These are phyloP conservation scores for Quercus wislizeni DNA, from an alignment of 306 rosid species.

Conservation along the genomic window DNA sequence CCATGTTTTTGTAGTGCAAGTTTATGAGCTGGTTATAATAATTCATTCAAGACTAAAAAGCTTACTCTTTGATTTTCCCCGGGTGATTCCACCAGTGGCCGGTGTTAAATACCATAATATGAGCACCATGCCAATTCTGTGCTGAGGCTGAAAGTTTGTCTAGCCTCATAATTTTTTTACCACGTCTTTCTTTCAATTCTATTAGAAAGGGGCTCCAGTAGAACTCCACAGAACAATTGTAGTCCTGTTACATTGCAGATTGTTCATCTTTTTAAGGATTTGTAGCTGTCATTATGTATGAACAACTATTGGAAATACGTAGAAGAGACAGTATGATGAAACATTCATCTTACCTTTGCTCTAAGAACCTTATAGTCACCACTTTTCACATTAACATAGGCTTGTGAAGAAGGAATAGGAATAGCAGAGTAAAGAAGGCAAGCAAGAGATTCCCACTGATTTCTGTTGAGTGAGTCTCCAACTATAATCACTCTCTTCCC, in stretches of 20 bases:
- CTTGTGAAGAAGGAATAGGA: slow-evolving; percentile 25
- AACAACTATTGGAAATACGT: too few relatives aligned
- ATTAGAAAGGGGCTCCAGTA: slow-evolving; percentile 55
- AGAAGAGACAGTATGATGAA: too few relatives aligned
- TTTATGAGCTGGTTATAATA: background rate
- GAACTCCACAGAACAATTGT: slow-evolving; percentile 44
- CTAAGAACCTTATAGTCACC: slow-evolving; percentile 33
- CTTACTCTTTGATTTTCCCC: slow-evolving; percentile 37
- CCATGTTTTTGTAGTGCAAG: too few relatives aligned
- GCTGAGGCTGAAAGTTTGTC: slow-evolving; percentile 23
- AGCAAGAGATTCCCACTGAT: slow-evolving; percentile 51
- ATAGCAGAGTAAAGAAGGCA: slow-evolving; percentile 41
- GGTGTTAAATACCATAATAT: slow-evolving; percentile 48
- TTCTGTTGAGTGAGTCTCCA: slow-evolving; percentile 55
- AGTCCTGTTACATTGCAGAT: slow-evolving; percentile 19
- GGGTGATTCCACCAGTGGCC: slow-evolving; percentile 44
- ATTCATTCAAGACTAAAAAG: background rate
- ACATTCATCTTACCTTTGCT: slow-evolving; percentile 25
- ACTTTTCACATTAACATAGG: slow-evolving; percentile 14
- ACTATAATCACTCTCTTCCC: slow-evolving; percentile 41
- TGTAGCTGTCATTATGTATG: too few relatives aligned
- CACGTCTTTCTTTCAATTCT: slow-evolving; percentile 21
- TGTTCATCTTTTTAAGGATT: too few relatives aligned
- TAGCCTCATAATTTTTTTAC: slow-evolving; percentile 28
- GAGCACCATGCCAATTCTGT: slow-evolving; percentile 32